Evolutionary conservation across 2,329 filamentous ascomycete species (phyloP).

Genomic region (Hypoxylon sp.): DNA sequence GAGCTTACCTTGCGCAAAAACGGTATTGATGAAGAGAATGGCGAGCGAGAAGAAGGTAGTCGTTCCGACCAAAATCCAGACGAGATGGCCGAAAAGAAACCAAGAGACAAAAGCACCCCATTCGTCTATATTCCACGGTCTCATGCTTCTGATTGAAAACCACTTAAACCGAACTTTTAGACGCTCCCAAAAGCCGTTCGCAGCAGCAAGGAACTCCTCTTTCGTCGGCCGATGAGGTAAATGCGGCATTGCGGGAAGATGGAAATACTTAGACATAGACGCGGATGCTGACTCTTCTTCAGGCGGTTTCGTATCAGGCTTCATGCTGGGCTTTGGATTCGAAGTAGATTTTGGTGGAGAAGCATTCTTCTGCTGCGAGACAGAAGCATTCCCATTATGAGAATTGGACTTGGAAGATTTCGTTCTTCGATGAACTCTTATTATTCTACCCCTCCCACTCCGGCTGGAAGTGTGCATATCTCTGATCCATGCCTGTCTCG

Average conservation of each 20-base stretch:
- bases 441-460: slow-evolving; percentile 41
- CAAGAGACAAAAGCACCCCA: slow-evolving; percentile 95
- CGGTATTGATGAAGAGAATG: slow-evolving; percentile 93
- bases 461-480: slow-evolving; percentile 51
- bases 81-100: slow-evolving; percentile 92
- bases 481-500: slow-evolving; percentile 58
- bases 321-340: slow-evolving; percentile 39
- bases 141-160: slow-evolving; percentile 93
- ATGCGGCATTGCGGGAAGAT: slow-evolving; percentile 68
- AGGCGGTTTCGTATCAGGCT: slow-evolving; percentile 42
- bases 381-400: slow-evolving; percentile 40
- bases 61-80: slow-evolving; percentile 97
- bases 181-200: slow-evolving; percentile 92
- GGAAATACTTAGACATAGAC: slow-evolving; percentile 73
- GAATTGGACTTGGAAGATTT: slow-evolving; percentile 54
- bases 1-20: slow-evolving; percentile 87
- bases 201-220: slow-evolving; percentile 91
- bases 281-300: slow-evolving; percentile 59
- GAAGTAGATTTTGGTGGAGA: slow-evolving; percentile 34
- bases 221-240: slow-evolving; percentile 92
- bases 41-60: slow-evolving; percentile 96
- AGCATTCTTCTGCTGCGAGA: slow-evolving; percentile 43
- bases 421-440: slow-evolving; percentile 49
- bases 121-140: slow-evolving; percentile 96
- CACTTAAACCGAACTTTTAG: slow-evolving; percentile 96